Percentiles rank a stretch among this genome's conserved stretches.
Conservation (phyloP, 805 yeast genomes). For the Candida mattraensis region DNA sequence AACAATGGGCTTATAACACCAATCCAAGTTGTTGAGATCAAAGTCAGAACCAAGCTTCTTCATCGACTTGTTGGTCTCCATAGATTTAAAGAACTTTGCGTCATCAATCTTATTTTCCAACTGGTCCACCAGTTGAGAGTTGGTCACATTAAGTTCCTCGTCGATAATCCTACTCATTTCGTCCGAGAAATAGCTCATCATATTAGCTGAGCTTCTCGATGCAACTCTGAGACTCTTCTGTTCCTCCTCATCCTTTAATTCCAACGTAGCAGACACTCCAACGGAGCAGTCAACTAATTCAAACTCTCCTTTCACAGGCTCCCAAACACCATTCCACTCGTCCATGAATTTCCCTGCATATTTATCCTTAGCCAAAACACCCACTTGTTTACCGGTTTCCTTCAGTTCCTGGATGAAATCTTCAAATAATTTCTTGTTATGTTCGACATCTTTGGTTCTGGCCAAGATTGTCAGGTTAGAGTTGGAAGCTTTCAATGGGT, state of each 20-base stretch:
- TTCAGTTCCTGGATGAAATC: slow-evolving; percentile 52
- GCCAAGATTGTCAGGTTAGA: slow-evolving; percentile 55
- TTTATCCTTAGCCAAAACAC: slow-evolving; percentile 71
- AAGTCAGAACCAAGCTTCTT: slow-evolving; percentile 66
- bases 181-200: slow-evolving; percentile 81
- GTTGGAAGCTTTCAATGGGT: slow-evolving; percentile 49
- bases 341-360: slow-evolving; percentile 81
- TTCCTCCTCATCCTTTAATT: slow-evolving; percentile 79
- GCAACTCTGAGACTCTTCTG: slow-evolving; percentile 65
- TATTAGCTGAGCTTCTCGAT: slow-evolving; percentile 69
- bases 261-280: slow-evolving; percentile 59
- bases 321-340: slow-evolving; percentile 64
- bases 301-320: slow-evolving; percentile 35
- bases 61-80: slow-evolving; percentile 44
- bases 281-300: slow-evolving; percentile 52
- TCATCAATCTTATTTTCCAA: slow-evolving; percentile 84
- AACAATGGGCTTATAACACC: slow-evolving; percentile 91
- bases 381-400: slow-evolving; percentile 47
- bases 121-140: slow-evolving; percentile 68
- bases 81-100: slow-evolving; percentile 57
- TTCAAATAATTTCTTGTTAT: slow-evolving; percentile 64
- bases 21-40: slow-evolving; percentile 75
- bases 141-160: slow-evolving; percentile 76
- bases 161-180: slow-evolving; percentile 87
- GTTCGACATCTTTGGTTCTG: slow-evolving; percentile 78